Evolutionary conservation across 768 basidiomycete species (phyloP).

Genomic region (Suillus decipiens): DNA sequence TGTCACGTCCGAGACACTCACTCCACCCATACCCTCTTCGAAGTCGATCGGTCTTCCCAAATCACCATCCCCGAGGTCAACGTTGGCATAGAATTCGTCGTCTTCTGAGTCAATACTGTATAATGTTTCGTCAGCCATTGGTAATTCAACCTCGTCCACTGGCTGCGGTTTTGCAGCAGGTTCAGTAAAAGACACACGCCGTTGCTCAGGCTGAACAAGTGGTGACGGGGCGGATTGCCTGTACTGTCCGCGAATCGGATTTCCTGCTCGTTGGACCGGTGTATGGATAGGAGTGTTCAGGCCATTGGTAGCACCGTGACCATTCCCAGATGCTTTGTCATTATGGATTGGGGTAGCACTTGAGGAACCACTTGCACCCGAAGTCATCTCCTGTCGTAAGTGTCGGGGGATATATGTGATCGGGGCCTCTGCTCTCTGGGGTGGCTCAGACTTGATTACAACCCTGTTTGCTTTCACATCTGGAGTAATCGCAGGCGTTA

Average conservation of each 20-base stretch:
- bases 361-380: slow-evolving; percentile 12
- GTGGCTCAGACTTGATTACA: slow-evolving; percentile 23
- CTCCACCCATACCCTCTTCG: slow-evolving; percentile 35
- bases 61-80: slow-evolving; percentile 53
- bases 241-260: slow-evolving; percentile 9
- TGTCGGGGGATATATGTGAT: slow-evolving; percentile 43
- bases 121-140: slow-evolving; percentile 30
- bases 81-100: slow-evolving; percentile 60
- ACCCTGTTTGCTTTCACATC: neutral
- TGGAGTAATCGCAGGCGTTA: neutral
- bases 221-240: slow-evolving; percentile 10
- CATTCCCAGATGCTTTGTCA: neutral
- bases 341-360: slow-evolving; percentile 6
- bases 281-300: slow-evolving; percentile 39
- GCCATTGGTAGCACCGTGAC: slow-evolving; percentile 14
- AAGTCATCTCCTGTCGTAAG: slow-evolving; percentile 32
- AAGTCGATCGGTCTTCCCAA: slow-evolving; percentile 39
- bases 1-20: slow-evolving; percentile 14
- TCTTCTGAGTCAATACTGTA: slow-evolving; percentile 66
- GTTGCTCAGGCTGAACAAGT: slow-evolving; percentile 19
- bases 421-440: slow-evolving; percentile 17
- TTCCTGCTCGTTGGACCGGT: slow-evolving; percentile 19
- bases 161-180: neutral
- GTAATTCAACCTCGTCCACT: slow-evolving; percentile 9
- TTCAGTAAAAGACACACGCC: slow-evolving; percentile 16